phyloP scores from a whole-genome alignment of 805 yeast genomes.

The Sugiyamaella smithiae region DNA sequence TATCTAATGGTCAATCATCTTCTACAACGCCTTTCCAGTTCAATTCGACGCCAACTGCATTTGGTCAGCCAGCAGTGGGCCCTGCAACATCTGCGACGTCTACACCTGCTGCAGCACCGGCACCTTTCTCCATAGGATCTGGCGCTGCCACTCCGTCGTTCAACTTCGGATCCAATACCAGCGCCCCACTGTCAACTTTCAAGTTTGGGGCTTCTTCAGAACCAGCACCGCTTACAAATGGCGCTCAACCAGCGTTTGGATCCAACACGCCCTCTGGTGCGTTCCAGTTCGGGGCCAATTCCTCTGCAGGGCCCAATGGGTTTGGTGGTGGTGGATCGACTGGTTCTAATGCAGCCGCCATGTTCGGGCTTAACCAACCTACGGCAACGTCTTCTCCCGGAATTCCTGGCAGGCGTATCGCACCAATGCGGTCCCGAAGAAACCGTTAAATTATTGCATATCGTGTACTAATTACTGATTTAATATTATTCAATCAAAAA shows the following conservation, averaged over 20 bases:
- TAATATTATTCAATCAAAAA: no score
- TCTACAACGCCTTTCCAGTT: no score
- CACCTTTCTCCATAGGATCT: neutral
- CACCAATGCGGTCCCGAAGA: neutral
- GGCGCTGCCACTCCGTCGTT: neutral
- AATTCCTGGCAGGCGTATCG: constrained; percentile 2
- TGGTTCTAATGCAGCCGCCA: constrained; percentile 17
- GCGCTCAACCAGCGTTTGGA: neutral
- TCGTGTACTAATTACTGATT: neutral
- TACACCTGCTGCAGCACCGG: no score
- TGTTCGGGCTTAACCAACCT: no score
- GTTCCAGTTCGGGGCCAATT: neutral
- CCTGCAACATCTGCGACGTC: neutral
- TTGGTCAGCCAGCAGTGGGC: constrained; percentile 5
- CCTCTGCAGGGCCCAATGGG: neutral
- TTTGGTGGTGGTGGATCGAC: constrained; percentile 6
- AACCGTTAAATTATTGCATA: neutral
- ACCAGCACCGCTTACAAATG: no score
- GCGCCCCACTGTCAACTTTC: no score
- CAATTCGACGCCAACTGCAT: no score
- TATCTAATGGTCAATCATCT: no score
- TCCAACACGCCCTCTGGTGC: neutral
- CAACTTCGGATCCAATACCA: no score
- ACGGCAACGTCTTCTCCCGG: no score
- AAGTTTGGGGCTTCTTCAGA: no score